Evolutionary conservation across 1,284 basidiomycete species (phyloP), one percentile per base, ranked within the genome.

Genomic region (Tylopilus sp.): DNA sequence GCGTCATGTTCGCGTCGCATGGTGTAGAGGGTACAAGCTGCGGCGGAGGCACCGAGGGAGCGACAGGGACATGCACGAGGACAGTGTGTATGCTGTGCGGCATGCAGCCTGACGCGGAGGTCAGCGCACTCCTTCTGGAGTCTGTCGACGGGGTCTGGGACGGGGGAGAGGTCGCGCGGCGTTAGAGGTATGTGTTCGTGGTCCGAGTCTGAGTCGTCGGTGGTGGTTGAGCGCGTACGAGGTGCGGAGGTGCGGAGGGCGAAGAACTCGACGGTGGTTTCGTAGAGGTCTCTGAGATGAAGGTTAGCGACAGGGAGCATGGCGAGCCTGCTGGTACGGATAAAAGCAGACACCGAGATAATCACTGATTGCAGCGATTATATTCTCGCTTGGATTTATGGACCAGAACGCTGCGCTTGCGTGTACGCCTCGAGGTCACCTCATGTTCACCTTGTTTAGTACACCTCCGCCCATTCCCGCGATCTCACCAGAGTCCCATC

Each of bases 1-100:
- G 71, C 64, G 64, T 83, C 82, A 53, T 81, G 71, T 59, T 81
- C 78, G 56, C 79, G 76, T 59, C 78, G 78, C 74, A 84, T 77
- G 44, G 66, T 55, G 49, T 68, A 69, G 36, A 71, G 67, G 36
- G 64, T 66, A 44, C 56, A 63, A 41, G 59, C 62, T 10, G 63
- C 53, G 41, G 58, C 61, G 15, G 71, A 66, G 36, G 55, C 56
- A 47, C 59, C 61, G 40, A 59, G 54, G 35, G 65, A 58, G 18
- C 57, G 65, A 60, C 74, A 75, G 60, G 74, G 50, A 44, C 68
- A 74, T 53, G 65, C 49, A 59, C 59, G 63, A 46, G 63, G 68
- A 54, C 68, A 66, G 46, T 63, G 52, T 2, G 57, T 55, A 51
- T 60, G 67, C 63, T 63, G 62, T 51, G 71, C 74, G 46, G 74